Evolutionary conservation across 176 grass and related monocot species (phyloP), one percentile per base, ranked within the genome.

Genomic region (Otatea glauca): DNA sequence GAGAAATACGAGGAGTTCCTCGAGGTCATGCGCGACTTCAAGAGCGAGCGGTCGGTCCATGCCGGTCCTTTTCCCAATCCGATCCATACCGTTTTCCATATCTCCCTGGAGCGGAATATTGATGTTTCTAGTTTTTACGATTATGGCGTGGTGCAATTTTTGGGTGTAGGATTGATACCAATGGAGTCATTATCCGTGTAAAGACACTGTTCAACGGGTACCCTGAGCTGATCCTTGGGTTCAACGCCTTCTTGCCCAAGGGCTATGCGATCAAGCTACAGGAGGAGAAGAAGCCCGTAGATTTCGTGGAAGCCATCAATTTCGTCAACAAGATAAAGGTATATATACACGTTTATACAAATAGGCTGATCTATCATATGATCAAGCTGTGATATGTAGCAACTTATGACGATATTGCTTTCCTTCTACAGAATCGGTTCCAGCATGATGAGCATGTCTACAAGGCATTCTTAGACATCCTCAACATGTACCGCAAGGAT

Each of bases 271-370:
- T 99, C 86, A 99, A 93, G 86, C 87, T 96, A 24, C 90, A 91
- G 61, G 96, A 99, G 25, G 96, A 99, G 84, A 99, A 99, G 89
- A 99, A 96, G 39, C 96, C 96, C 5, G 91, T 99, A 14, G 96
- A 99, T 90, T 99, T 99, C 80, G 96, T 91, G 39, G 96, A 99
- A 83, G 96, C 96, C 24, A 99, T 99, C 83, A 92, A 92, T 91
- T 99, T 99, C 37, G 96, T 99, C 25, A 99, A 99, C 84, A 99
- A 96, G 89, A 99, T 99, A 32, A 99, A 99, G 88, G 96, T 96
- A 74, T 67, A 49, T 21, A 81, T 47, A 79, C 53, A 76, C 37
- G 9, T 39, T 16, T 35, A 60, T 55, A 20, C 51, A 17, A 39
- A 83, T 59, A 74, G 9, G 24, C 51, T 66, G 5, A 86, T 68